Base-by-base conservation (phyloP, 257 asterid genomes). In the Solanum infundibuliforme region DNA sequence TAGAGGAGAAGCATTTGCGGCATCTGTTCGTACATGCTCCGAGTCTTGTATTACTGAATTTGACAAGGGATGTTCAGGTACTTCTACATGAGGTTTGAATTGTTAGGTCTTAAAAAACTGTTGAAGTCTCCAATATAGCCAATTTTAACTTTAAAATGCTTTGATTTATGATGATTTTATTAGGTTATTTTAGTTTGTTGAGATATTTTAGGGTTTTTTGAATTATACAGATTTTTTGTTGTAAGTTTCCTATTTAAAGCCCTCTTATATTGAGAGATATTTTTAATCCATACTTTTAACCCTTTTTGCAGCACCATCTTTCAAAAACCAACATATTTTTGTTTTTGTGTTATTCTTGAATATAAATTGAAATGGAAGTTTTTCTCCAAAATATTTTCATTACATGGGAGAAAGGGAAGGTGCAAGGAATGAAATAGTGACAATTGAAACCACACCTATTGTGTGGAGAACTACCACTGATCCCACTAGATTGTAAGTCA, bases 41-140 rank as follows among this genome's bases (percentile, higher is more conserved):
- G 89, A 77, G 74, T 90, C 91, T 79, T 86, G 91, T 39, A 87
- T 90, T 88, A 87, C 85, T 16, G 89, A 91, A 89, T 94, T 94
- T 88, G 96, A 94, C 68, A 86, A 58, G 79, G 93, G 93, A 52
- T 93, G 91, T 92, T 89, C 92, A 93, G 96, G 98, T 94, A 87
- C 87, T 34, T 79, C 27, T 77, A 46, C 66, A 81, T 81, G 39
- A 81, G 25, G 31, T 46, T 43, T 81, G 85, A 46, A 14, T 43
- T 41, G 84, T 23, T 4, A 13, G 27, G 60, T 69, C 38, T 69
- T 29, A 69, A 29, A 29, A 69, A n/a, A n/a, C 25, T 39, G 35
- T 13, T 3, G 71, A 12, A 41, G 21, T 41, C 83, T 77, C 84
- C 62, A 25, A 39, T 41, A 0, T 41, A 16, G 83, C 83, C 83